Conservation (phyloP, 495 filamentous ascomycete species). For the Chaetomidium leptoderma region DNA sequence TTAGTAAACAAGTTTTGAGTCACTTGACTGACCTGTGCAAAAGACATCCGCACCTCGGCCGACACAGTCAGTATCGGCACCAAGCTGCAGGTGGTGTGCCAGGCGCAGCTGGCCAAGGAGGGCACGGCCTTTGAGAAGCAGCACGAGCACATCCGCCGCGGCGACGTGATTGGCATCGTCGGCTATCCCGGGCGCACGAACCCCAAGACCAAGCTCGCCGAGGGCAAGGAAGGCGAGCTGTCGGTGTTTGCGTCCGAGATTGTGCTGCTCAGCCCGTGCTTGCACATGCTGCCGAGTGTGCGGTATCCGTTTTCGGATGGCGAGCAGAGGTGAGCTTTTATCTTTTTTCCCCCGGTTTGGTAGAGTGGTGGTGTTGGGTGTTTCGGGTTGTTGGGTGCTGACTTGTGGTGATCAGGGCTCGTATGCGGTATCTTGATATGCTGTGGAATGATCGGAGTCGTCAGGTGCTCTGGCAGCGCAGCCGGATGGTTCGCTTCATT, state of each 20-base stretch:
- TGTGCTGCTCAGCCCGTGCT: conserved; percentile 78
- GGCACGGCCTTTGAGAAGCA: conserved; percentile 71
- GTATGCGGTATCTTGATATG: conserved; percentile 88
- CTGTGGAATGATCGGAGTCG: conserved; percentile 89
- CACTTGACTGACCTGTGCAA: not conserved
- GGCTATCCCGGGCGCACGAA: conserved; percentile 86
- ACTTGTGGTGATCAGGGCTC: conserved; percentile 43
- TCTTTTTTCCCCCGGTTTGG: not conserved
- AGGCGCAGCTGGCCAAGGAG: conserved; percentile 63
- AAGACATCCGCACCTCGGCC: conserved; percentile 63
- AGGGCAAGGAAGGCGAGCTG: conserved; percentile 76
- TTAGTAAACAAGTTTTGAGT: no score
- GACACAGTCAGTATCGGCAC: conserved; percentile 52
- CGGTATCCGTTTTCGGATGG: conserved; percentile 92
- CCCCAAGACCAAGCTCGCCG: conserved; percentile 70
- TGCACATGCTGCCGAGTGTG: conserved; percentile 89
- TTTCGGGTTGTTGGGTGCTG: conserved; percentile 26
- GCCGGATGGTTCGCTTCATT: conserved; percentile 81
- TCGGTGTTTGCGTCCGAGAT: conserved; percentile 90
- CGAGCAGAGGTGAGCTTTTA: conserved; percentile 55
- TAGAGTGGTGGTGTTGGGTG: not conserved
- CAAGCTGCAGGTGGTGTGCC: conserved; percentile 87
- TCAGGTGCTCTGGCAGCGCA: conserved; percentile 73
- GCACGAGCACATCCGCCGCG: conserved; percentile 83
- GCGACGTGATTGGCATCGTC: conserved; percentile 84